Base-by-base conservation (phyloP, 495 filamentous ascomycete species). In the Apiosordaria backusii region DNA sequence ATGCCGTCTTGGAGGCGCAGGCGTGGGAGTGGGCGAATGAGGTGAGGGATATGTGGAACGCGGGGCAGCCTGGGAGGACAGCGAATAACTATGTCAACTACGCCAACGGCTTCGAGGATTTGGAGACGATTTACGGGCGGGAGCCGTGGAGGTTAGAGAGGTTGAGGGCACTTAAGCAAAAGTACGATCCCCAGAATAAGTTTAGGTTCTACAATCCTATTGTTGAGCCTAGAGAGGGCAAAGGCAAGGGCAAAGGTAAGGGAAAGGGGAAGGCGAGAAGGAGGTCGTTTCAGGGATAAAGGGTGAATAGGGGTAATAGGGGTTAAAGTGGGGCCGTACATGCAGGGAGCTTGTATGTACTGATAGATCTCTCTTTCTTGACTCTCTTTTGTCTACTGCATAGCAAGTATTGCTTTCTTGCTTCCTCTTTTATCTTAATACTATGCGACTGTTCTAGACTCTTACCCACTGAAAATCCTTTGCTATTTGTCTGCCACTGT, bases 151-250 rank as follows among this genome's bases (percentile, higher is more conserved):
- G 82, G 27, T 60, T 80, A 58, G 70, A 73, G 60, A 76, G 70
- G 62, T 66, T 84, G 67, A 74, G 65, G 62, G 64, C 64, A 16
- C 64, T 82, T 21, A 83, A 82, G 71, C 64, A 61, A 35, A 64
- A 68, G 65, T 83, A 76, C 58, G 82, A 84, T 68, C 82, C 79
- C 1, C 50, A 72, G 6, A 71, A 77, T 65, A 55, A 67, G 63
- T 70, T 86, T 80, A 70, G 79, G 75, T 50, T 83, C 73, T 61
- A 83, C 79, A 71, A 74, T 69, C 62, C 80, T 73, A 53, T 74
- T 67, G 26, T 59, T 18, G 57, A 45, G 35, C 13, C 35, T 9
- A 45, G 35, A 45, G 35, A 45, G 35, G 35, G 35, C 35, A 45
- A 45, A 15, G 35, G 35, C 1, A 45, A 45, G 35, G 35, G 35